These are phyloP conservation scores for Coix lacrymajobi DNA, from an alignment of 176 grass and related monocot species.

Conservation along the genomic window DNA sequence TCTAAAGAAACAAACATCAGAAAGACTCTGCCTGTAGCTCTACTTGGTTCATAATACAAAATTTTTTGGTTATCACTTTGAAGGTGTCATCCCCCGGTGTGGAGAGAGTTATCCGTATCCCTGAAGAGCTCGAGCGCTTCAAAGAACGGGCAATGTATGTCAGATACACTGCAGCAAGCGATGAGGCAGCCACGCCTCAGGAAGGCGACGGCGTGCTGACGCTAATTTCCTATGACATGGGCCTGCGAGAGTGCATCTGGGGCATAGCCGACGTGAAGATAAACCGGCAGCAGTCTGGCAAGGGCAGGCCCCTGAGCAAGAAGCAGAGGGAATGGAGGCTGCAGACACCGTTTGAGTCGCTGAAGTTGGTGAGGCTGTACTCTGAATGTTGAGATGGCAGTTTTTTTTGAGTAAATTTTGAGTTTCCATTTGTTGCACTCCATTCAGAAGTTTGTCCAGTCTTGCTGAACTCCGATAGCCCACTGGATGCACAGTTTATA, in stretches of 20 bases:
- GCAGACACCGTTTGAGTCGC: conserved; percentile 53
- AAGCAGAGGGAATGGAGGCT: conserved; percentile 89
- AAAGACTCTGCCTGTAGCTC: conserved; percentile 11
- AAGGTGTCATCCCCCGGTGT: conserved; percentile 91
- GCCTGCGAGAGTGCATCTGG: conserved; percentile 72
- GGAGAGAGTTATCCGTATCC: conserved; percentile 70
- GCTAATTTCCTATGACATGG: conserved; percentile 73
- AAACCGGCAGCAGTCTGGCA: conserved; percentile 70
- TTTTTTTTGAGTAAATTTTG: neutral
- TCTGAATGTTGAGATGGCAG: conserved; percentile 58
- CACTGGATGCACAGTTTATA: neutral
- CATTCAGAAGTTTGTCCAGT: neutral
- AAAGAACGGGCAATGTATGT: conserved; percentile 85
- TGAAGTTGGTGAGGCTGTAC: conserved; percentile 71
- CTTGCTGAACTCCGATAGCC: neutral
- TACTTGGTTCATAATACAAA: conserved; percentile 6
- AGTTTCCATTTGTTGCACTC: neutral
- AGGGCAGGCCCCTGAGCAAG: conserved; percentile 86
- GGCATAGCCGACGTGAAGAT: conserved; percentile 90
- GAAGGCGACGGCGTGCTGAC: conserved; percentile 72
- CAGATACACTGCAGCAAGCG: conserved; percentile 40
- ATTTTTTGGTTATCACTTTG: conserved; percentile 8
- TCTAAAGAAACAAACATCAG: neutral
- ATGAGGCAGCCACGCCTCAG: conserved; percentile 17
- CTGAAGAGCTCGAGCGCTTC: conserved; percentile 88